Percentiles rank a stretch among this genome's conserved stretches.
Conservation (phyloP, 257 asterid genomes). For the Verbascum thapsus region DNA sequence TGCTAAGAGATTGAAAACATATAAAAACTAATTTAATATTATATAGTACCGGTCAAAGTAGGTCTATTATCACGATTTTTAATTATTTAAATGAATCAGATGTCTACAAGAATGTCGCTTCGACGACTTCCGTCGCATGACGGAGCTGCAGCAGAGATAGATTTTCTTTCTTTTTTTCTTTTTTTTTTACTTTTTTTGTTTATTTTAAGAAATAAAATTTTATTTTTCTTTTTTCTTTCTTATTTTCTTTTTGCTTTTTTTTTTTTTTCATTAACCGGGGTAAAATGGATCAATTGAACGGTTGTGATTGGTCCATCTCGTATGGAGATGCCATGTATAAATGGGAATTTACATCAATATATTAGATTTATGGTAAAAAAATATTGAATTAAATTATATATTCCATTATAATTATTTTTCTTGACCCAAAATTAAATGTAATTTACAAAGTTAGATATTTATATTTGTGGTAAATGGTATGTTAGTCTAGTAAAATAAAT, state of each 20-base stretch:
- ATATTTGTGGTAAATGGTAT: no score
- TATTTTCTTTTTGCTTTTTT: neutral
- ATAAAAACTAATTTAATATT: neutral
- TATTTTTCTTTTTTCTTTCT: conserved; percentile 24
- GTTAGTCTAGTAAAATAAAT: no score
- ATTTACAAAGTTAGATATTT: no score
- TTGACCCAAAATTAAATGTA: no score
- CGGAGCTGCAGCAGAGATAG: conserved; percentile 43
- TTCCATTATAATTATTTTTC: no score
- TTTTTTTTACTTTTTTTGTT: no score
- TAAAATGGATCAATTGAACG: conserved; percentile 28
- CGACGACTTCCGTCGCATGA: conserved; percentile 79
- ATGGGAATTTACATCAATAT: conserved; percentile 10
- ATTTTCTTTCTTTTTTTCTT: conserved; percentile 25
- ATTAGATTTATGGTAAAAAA: no score
- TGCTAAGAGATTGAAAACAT: no score
- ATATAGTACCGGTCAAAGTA: neutral
- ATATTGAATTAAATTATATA: no score
- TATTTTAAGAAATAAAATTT: conserved; percentile 1
- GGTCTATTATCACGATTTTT: neutral
- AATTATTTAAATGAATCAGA: neutral
- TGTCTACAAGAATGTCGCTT: conserved; percentile 19
- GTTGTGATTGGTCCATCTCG: conserved; percentile 31
- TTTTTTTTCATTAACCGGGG: neutral
- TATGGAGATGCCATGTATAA: conserved; percentile 30